Evolutionary conservation across 2,329 filamentous ascomycete species (phyloP).

Genomic region (Sclerotinia sclerotiorum): DNA sequence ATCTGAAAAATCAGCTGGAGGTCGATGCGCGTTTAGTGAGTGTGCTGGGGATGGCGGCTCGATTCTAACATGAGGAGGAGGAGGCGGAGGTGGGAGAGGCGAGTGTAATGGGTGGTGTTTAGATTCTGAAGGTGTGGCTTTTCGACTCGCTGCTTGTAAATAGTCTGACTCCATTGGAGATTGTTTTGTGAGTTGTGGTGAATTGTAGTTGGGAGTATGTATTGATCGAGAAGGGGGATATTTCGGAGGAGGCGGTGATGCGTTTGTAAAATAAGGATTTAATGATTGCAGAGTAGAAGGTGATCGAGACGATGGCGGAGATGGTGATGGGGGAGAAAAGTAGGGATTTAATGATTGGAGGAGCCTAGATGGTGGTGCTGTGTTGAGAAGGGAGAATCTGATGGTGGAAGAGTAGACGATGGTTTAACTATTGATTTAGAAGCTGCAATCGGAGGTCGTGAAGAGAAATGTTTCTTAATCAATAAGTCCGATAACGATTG

Average conservation of each 20-base stretch:
- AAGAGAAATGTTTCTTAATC: neutral
- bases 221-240: neutral
- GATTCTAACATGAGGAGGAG: neutral
- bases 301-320: neutral
- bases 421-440: neutral
- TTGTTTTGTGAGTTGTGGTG: neutral
- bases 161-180: neutral
- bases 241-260: neutral
- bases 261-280: constrained; percentile 1
- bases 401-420: no score
- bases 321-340: neutral
- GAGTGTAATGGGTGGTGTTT: neutral
- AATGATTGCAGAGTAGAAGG: neutral
- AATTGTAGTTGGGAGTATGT: neutral
- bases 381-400: neutral
- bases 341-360: neutral
- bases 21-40: no score
- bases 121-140: neutral
- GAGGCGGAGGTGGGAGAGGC: neutral
- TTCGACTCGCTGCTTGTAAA: neutral
- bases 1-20: neutral
- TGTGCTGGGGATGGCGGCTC: neutral
- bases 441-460: neutral
- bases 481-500: neutral
- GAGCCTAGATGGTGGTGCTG: neutral